Base-by-base conservation (phyloP, 176 grass and related monocot species). In the Elymus sibiricus region DNA sequence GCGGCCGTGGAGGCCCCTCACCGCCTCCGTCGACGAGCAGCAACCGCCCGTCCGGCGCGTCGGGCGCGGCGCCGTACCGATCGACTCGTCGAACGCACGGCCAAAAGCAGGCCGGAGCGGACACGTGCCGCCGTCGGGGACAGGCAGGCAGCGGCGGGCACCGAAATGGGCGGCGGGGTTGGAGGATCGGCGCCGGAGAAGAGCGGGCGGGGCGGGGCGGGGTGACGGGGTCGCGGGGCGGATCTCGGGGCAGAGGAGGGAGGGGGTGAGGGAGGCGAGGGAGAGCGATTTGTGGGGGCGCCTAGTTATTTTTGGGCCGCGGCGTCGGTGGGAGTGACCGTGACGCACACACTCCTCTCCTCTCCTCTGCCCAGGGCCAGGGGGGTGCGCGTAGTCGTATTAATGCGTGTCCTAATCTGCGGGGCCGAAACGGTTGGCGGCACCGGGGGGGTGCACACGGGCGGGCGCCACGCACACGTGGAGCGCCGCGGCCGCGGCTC, bases 281-380 rank as follows among this genome's bases (percentile, higher is more conserved):
- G 40, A 9, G 32, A 53, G 84, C 83, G 73, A 70, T 74, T 87
- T 79, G 85, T 87, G 89, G 85, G 89, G 85, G 49, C 89, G 89
- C 81, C 22, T 68, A 87, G 89, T 87, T 91, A 91, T 87, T 91
- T 87, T 84, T 75, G 76, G 85, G 43, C 66, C 83, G 29, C 49
- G 61, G 81, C 85, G 85, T 91, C 89, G 89, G 89, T 91, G 81
- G 46, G 3, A 22, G 28, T 19, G 7, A 7, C 21, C 65, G 40
- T 21, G 62, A 37, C 12, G 34, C 22, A 58, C 26, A 11, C 64
- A 25, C 47, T 53, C 9, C 32, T 34, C 32, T 34, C 32, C 32
- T 4, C 32, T 34, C 32, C 73, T 53, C 26, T 31, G 9, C 9
- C 9, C 40, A 11, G 35, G 35, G 35, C 9, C 40, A 21, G 19